Evolutionary conservation across 495 filamentous ascomycete genomes (phyloP).

Genomic region (Annulohypoxylon moriforme): DNA sequence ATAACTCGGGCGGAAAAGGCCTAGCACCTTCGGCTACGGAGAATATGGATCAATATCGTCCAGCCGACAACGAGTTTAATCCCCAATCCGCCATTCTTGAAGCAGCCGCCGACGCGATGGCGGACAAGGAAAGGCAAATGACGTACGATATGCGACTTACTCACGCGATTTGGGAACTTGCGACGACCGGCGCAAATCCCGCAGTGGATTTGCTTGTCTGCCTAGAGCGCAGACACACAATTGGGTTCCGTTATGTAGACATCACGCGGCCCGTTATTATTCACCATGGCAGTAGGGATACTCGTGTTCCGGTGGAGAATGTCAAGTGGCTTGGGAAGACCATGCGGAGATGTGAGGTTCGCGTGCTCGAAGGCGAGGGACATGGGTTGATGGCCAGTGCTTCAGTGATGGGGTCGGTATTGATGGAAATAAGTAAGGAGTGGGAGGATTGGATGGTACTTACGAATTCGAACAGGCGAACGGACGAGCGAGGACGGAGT

Average conservation of each 20-base stretch:
- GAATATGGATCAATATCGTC: constrained; percentile 53
- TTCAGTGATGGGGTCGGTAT: constrained; percentile 86
- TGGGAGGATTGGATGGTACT: constrained; percentile 92
- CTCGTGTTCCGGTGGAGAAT: constrained; percentile 93
- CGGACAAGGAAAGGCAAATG: constrained; percentile 76
- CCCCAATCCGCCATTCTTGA: constrained; percentile 53
- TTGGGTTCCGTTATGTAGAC: constrained; percentile 97
- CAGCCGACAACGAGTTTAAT: constrained; percentile 43
- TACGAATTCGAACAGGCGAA: constrained; percentile 44
- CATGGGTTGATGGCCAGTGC: constrained; percentile 98
- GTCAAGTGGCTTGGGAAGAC: constrained; percentile 93
- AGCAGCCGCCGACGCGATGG: constrained; percentile 61
- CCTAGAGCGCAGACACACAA: constrained; percentile 87
- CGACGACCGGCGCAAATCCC: constrained; percentile 91
- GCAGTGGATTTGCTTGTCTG: constrained; percentile 94
- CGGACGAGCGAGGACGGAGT: constrained; percentile 47
- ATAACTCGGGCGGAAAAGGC: constrained; percentile 31
- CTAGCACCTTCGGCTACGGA: constrained; percentile 46
- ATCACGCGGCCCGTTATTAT: constrained; percentile 91
- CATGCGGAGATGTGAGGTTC: constrained; percentile 92
- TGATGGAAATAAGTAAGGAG: constrained; percentile 93
- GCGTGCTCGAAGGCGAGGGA: constrained; percentile 90
- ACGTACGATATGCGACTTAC: constrained; percentile 89
- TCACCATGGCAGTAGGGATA: constrained; percentile 92
- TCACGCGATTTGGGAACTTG: constrained; percentile 92